phyloP scores from a whole-genome alignment of 2,329 filamentous ascomycete species.

The Epichloe typhina region DNA sequence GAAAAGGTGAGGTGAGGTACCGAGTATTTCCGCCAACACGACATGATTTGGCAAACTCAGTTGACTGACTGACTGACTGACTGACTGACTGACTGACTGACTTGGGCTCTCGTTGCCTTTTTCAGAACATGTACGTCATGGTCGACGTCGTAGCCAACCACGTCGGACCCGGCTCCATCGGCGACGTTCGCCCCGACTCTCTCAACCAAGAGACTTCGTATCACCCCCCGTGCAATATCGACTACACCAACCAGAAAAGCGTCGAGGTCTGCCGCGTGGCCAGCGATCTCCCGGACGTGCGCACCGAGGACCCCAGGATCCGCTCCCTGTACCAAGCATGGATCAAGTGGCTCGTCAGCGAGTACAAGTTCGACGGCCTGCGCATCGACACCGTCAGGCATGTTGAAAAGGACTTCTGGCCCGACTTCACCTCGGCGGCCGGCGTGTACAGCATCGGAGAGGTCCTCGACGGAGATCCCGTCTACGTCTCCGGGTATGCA shows the following conservation, averaged over 20 bases:
- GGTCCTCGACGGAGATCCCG: constrained; percentile 39
- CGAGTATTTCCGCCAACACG: too few relatives aligned
- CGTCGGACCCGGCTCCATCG: constrained; percentile 39
- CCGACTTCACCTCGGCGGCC: constrained; percentile 36
- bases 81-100: too few relatives aligned
- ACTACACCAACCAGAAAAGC: constrained; percentile 38
- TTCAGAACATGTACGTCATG: constrained; percentile 38
- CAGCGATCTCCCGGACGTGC: constrained; percentile 44
- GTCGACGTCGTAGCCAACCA: constrained; percentile 49
- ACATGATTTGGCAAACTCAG: too few relatives aligned
- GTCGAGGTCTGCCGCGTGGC: constrained; percentile 39
- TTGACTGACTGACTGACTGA: too few relatives aligned
- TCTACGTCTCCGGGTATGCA: constrained; percentile 39
- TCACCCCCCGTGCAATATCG: constrained; percentile 46
- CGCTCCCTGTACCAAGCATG: constrained; percentile 41
- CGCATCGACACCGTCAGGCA: constrained; percentile 51
- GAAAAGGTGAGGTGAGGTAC: constrained; percentile 46
- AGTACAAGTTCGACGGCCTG: constrained; percentile 49
- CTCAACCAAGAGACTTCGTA: constrained; percentile 43
- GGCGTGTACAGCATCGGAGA: constrained; percentile 50
- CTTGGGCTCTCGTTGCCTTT: accelerated
- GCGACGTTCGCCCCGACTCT: constrained; percentile 26
- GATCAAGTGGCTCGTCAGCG: constrained; percentile 42
- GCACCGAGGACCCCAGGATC: constrained; percentile 38
- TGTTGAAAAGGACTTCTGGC: constrained; percentile 45